These are phyloP conservation scores for Cordia subcordata DNA, from an alignment of 257 asterid genomes.

Conservation along the genomic window DNA sequence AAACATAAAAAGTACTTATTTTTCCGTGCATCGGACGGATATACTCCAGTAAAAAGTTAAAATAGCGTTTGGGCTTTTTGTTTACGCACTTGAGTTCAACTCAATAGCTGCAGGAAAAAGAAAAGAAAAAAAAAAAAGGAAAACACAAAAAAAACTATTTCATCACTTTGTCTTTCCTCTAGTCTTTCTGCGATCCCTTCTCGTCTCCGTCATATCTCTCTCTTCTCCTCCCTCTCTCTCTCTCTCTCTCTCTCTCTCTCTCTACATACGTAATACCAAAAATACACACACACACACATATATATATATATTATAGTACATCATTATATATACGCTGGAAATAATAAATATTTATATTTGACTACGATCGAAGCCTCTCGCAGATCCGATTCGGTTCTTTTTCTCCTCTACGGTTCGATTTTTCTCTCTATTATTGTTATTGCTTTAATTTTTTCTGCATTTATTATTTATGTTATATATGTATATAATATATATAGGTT, in stretches of 20 bases:
- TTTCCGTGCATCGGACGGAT: too few species aligned
- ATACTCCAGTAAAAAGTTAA: too few species aligned
- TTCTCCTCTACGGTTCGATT: conserved; percentile 24
- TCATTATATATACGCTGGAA: background rate
- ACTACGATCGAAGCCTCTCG: conserved; percentile 42
- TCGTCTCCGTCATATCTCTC: background rate
- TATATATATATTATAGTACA: too few species aligned
- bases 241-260: conserved; percentile 1
- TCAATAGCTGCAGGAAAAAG: too few species aligned
- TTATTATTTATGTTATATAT: background rate
- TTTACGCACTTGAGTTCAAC: too few species aligned
- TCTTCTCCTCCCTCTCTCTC: background rate
- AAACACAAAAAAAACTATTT: too few species aligned
- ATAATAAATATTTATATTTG: conserved; percentile 16
- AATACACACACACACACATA: too few species aligned
- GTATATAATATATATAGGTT: too few species aligned
- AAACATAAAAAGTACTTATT: too few species aligned
- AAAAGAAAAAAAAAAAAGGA: too few species aligned
- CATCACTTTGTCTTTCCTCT: background rate
- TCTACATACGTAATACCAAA: background rate
- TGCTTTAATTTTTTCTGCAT: background rate
- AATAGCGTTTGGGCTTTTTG: too few species aligned
- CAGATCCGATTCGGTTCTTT: conserved; percentile 32
- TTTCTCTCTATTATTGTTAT: background rate
- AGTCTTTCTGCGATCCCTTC: background rate